Conservation (phyloP, 345 rosid genomes). For the Syzygium aqueum region DNA sequence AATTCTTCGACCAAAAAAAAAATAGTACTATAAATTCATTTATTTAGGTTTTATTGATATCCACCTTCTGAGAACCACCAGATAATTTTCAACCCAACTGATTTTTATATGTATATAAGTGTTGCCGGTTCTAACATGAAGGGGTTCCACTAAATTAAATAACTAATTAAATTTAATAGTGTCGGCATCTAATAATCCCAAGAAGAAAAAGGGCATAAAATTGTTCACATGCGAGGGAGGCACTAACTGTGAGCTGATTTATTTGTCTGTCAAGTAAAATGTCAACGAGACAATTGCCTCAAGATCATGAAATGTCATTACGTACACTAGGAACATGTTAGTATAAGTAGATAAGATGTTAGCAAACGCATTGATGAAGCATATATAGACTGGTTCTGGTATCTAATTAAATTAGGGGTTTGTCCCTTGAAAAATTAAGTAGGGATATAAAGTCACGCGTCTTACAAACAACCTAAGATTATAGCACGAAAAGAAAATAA, state of each 20-base stretch:
- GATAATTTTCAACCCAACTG: not conserved
- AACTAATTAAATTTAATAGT: not conserved
- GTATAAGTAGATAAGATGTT: not conserved
- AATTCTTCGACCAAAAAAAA: too few species aligned
- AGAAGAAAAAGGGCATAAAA: not conserved
- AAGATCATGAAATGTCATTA: not conserved
- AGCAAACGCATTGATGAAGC: not conserved
- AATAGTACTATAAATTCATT: not conserved
- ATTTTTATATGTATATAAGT: not conserved
- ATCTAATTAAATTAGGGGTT: not conserved
- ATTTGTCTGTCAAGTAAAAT: not conserved
- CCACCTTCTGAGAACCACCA: not conserved
- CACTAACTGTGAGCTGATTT: not conserved
- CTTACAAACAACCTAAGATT: not conserved
- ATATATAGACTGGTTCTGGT: not conserved
- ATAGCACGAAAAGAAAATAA: not conserved
- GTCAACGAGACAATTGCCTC: not conserved
- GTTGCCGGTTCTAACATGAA: not conserved
- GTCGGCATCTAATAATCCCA: not conserved
- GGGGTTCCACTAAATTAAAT: not conserved
- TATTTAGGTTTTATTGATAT: not conserved
- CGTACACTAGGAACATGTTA: not conserved
- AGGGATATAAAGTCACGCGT: not conserved
- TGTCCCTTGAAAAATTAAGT: not conserved
- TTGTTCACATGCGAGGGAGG: not conserved